These are phyloP conservation scores for Boletus rubescentipes DNA, from an alignment of 768 basidiomycete species.

Conservation along the genomic window DNA sequence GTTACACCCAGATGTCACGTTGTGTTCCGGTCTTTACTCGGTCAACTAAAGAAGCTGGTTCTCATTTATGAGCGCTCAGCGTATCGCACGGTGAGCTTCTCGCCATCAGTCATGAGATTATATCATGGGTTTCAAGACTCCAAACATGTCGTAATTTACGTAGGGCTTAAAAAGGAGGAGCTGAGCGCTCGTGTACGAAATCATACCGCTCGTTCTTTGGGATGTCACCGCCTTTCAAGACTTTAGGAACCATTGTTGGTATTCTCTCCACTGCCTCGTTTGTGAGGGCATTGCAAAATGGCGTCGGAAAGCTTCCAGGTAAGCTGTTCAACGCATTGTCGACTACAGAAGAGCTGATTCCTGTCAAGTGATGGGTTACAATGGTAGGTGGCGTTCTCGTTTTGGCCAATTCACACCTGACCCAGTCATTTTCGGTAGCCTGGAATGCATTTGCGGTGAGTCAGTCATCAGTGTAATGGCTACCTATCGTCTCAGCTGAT, in stretches of 20 bases:
- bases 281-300: conserved; percentile 25
- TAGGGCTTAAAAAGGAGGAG: conserved; percentile 13
- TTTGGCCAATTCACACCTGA: conserved; percentile 1
- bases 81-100: conserved; percentile 2
- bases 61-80: neutral
- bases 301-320: conserved; percentile 34
- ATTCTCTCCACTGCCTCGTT: conserved; percentile 13
- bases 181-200: neutral
- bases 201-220: neutral
- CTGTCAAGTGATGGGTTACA: conserved; percentile 32
- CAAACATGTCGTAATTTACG: neutral
- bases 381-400: conserved; percentile 18
- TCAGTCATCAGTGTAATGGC: conserved; percentile 13
- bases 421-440: conserved; percentile 35
- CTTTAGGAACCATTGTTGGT: conserved; percentile 4
- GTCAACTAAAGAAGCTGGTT: neutral
- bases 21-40: neutral
- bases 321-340: neutral
- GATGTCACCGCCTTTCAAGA: conserved; percentile 14
- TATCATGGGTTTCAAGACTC: neutral
- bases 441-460: conserved; percentile 66
- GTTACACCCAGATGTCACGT: neutral
- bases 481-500: neutral
- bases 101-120: neutral
- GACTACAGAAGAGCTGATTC: conserved; percentile 2